Base-by-base conservation (phyloP, 768 basidiomycete genomes). In the Nevesoporus exiguus region DNA sequence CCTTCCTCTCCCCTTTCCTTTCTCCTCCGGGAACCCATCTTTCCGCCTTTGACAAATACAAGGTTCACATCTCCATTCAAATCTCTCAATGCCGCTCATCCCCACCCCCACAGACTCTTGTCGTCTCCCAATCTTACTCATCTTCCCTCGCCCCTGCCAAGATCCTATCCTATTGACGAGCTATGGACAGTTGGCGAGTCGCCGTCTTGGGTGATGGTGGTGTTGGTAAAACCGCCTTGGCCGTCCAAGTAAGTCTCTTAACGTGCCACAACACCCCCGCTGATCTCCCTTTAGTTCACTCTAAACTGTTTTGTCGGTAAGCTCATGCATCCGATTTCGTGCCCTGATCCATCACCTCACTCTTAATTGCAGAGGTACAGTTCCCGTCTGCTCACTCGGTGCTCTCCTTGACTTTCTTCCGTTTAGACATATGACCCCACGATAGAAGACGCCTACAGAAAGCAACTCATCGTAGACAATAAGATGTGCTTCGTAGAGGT, bases 381-480 rank as follows among this genome's bases (percentile, higher is more conserved):
- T 63, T 36, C 41, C 29, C 9, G 21, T 48, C 50, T 27, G 61
- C 57, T 54, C 22, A 7, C 40, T 22, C 27, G 27, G 37, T 53
- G 55, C 37, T 40, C 61, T 41, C 29, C 36, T 52, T 59, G 24
- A 59, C 39, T 46, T 21, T 34, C 44, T 57, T 51, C 49, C 25
- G 4, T 37, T 52, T 60, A 96, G 92, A 93, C 93, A 49, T 98
- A 98, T 73, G 94, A 98, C 76, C 94, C 94, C 53, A 98, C 94
- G 63, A 98, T 98, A 83, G 94, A 98, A 75, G 94, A 97, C 71
- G 93, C 93, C 58, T 97, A 98, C 75, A 83, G 94, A 65, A 96
- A 95, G 72, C 93, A 94, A 70, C 81, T 94, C 63, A 85, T 94
- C 52, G 93, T 97, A 59, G 94, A 96, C 73, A 93, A 93, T 68